Base-by-base conservation (phyloP, 768 basidiomycete genomes). In the Albatrellus ellisii region DNA sequence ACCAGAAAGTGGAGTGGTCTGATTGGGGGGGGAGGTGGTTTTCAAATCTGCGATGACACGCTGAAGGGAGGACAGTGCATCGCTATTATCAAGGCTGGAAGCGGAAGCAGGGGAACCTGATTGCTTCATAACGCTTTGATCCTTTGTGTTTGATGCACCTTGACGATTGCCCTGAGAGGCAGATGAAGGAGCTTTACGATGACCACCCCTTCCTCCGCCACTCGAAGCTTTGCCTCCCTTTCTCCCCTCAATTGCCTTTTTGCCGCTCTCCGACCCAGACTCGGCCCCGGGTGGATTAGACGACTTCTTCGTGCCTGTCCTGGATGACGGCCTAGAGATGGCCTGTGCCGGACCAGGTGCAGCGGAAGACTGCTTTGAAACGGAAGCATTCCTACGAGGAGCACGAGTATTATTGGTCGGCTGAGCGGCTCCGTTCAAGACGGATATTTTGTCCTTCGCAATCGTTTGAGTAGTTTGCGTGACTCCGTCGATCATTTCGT, bases 31-130 rank as follows among this genome's bases (percentile, higher is more conserved):
- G 41, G 86, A 79, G 2, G 87, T 72, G 14, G 82, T 80, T 70
- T 90, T 94, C 49, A 95, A 69, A 60, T 97, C 91, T 43, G 85
- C 85, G 52, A 97, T 97, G 59, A 95, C 82, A 44, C 87, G 77
- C 56, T 97, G 90, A 41, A 97, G 74, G 22, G 86, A 88, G 46
- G 82, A 83, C 45, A 90, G 67, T 14, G 83, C 86, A 57, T 82
- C 81, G 56, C 82, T 86, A 17, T 75, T 72, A 50, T 86, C 81
- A 26, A 67, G 68, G 48, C 61, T 64, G 48, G 72, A 65, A 34
- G 58, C 57, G 46, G 73, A 70, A 28, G 67, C 68, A 27, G 76
- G 71, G 12, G 67, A 57, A 46, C 52, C 56, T 4, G 37, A 29
- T 25, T 34, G 41, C 39, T 49, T 46, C 31, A 20, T 40, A 26